Evolutionary conservation across 495 filamentous ascomycete species (phyloP).

Genomic region (Penicillium lagena): DNA sequence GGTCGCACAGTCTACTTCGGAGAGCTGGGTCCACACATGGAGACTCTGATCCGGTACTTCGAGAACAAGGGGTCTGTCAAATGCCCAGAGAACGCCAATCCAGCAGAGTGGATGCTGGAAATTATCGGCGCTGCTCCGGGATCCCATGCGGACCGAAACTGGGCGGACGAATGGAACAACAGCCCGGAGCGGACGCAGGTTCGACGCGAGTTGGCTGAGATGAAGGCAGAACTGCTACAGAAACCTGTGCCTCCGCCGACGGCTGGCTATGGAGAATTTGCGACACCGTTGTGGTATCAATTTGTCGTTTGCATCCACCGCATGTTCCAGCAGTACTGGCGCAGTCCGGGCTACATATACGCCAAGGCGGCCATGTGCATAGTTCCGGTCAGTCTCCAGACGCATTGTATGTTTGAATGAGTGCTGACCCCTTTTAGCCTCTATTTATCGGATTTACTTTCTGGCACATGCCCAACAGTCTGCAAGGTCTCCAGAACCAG

Average conservation of each 20-base stretch:
- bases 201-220: conserved; percentile 56
- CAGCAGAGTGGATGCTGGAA: conserved; percentile 92
- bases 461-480: conserved; percentile 59
- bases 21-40: conserved; percentile 68
- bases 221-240: conserved; percentile 47
- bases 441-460: conserved; percentile 90
- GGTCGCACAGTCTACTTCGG: conserved; percentile 83
- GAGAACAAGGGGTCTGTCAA: conserved; percentile 63
- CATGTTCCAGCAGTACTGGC: conserved; percentile 87
- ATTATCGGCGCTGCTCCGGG: conserved; percentile 85
- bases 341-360: conserved; percentile 80
- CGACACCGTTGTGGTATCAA: conserved; percentile 45
- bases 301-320: conserved; percentile 43
- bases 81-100: conserved; percentile 68
- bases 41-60: conserved; percentile 67
- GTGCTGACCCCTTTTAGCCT: conserved; percentile 42
- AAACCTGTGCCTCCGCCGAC: conserved; percentile 31
- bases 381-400: conserved; percentile 17
- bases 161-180: conserved; percentile 69
- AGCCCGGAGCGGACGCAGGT: conserved; percentile 61
- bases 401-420: background rate
- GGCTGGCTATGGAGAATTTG: conserved; percentile 39
- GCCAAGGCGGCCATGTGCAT: conserved; percentile 56
- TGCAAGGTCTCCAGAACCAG: conserved; percentile 81
- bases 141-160: conserved; percentile 65